phyloP scores from a whole-genome alignment of 345 rosid genomes.

The Rhodamnia argentea region DNA sequence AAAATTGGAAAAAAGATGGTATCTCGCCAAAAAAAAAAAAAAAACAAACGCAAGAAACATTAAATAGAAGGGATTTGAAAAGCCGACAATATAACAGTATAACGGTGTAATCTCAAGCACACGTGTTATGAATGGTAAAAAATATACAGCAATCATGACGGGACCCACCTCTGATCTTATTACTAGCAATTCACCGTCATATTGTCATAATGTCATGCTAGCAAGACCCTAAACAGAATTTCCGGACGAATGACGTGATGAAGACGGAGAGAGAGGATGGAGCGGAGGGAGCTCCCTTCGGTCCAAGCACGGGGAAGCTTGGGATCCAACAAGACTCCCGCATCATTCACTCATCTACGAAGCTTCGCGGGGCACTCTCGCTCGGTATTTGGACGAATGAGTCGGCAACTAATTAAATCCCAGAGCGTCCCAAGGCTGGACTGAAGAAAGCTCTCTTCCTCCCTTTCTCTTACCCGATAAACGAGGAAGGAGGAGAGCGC shows the following conservation, averaged over 20 bases:
- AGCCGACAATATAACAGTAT: too few species aligned
- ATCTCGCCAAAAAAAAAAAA: not conserved
- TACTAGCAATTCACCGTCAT: too few species aligned
- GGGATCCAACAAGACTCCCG: conserved; percentile 79
- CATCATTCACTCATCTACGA: conserved; percentile 93
- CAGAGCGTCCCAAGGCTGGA: conserved; percentile 64
- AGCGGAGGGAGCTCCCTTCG: conserved; percentile 99
- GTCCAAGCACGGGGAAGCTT: conserved; percentile 76
- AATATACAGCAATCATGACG: too few species aligned
- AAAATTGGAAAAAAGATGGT: not conserved
- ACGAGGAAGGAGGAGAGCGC: not conserved
- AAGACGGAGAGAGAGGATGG: not conserved
- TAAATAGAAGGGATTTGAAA: not conserved
- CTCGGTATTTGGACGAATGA: conserved; percentile 95
- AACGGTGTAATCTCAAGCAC: too few species aligned
- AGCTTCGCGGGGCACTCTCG: not conserved
- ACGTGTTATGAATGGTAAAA: too few species aligned
- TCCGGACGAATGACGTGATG: not conserved
- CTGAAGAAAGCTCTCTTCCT: conserved; percentile 81
- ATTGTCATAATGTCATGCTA: too few species aligned
- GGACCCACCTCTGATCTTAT: too few species aligned
- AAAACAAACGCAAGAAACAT: not conserved
- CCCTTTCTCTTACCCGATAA: not conserved
- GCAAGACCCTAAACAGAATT: not conserved
- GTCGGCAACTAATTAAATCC: conserved; percentile 93